Base-by-base conservation (phyloP, 768 basidiomycete species). In the Pseudohyphozyma bogoriensis region DNA sequence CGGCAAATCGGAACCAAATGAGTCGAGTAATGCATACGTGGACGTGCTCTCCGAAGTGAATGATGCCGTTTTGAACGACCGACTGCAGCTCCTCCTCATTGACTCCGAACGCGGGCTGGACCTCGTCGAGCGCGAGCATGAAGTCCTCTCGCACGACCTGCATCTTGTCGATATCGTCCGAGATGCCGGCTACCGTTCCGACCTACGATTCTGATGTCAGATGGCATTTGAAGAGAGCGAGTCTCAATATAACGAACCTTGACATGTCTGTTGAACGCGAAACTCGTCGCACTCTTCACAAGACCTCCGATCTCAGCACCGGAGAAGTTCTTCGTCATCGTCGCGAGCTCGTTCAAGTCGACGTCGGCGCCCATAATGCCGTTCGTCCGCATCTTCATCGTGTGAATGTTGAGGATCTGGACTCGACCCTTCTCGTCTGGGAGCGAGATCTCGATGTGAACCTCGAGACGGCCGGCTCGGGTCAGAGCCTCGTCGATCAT, bases 401-500 rank as follows among this genome's bases (percentile, higher is more conserved):
- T 99, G 73, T 99, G 95, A 70, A 99, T 99, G 67, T 78, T 87
- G 61, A 99, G 80, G 68, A 97, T 99, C 75, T 99, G 95, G 59
- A 79, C 77, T 3, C 95, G 87, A 32, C 95, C 95, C 3, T 85
- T 76, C 71, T 90, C 92, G 70, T 97, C 93, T 0, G 95, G 95
- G 1, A 99, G 79, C 4, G 92, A 96, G 63, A 99, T 97, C 76
- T 99, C 95, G 85, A 99, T 95, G 75, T 97, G 95, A 18, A 97
- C 92, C 73, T 99, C 95, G 50, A 99, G 85, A 78, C 95, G 92
- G 45, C 95, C 95, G 1, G 95, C 92, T 69, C 95, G 91, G 8
- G 96, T 80, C 3, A 97, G 81, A 11, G 93, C 95, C 72, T 99
- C 95, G 70, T 99, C 95, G 68, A 99, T 96, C 92, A 99, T 89